Conservation (phyloP, 2,329 filamentous ascomycete species). For the Hypoxylon sp. region DNA sequence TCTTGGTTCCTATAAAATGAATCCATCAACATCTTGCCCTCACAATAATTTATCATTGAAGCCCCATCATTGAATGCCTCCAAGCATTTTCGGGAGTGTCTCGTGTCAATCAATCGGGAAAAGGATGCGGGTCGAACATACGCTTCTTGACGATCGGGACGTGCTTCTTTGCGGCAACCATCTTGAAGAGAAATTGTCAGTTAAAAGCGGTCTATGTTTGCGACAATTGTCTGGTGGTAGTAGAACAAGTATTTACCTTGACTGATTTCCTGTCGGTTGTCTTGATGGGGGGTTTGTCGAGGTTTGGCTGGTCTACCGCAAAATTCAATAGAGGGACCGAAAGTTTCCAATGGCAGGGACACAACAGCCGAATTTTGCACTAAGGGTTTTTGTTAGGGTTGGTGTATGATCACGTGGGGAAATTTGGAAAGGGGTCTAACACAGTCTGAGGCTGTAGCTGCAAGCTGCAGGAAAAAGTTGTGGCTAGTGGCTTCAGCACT, state of each 20-base stretch:
- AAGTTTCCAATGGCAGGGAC: constrained; percentile 40
- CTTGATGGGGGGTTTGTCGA: constrained; percentile 49
- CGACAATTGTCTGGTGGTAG: constrained; percentile 2
- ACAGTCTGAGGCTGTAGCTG: neutral
- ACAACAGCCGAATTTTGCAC: constrained; percentile 41
- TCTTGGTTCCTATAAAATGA: constrained; percentile 80
- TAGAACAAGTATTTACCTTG: constrained; percentile 46
- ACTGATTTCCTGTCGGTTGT: constrained; percentile 48
- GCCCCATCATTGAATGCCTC: neutral
- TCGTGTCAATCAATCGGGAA: constrained; percentile 27
- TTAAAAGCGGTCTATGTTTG: constrained; percentile 3
- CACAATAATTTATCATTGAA: neutral
- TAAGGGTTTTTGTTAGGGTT: constrained; percentile 47
- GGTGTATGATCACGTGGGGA: constrained; percentile 41
- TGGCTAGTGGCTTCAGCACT: neutral
- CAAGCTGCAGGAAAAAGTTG: no score
- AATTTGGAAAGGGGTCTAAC: neutral
- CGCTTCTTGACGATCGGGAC: constrained; percentile 99
- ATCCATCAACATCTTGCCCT: constrained; percentile 55
- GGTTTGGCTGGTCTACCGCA: constrained; percentile 47
- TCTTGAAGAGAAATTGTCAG: constrained; percentile 66
- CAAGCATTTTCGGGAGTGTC: neutral
- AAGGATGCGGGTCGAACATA: constrained; percentile 69
- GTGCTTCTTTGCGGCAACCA: constrained; percentile 99
- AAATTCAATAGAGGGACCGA: constrained; percentile 45